Base-by-base conservation (phyloP, 371 early-diverging fungal species). In the Apophysomyces variabilis region DNA sequence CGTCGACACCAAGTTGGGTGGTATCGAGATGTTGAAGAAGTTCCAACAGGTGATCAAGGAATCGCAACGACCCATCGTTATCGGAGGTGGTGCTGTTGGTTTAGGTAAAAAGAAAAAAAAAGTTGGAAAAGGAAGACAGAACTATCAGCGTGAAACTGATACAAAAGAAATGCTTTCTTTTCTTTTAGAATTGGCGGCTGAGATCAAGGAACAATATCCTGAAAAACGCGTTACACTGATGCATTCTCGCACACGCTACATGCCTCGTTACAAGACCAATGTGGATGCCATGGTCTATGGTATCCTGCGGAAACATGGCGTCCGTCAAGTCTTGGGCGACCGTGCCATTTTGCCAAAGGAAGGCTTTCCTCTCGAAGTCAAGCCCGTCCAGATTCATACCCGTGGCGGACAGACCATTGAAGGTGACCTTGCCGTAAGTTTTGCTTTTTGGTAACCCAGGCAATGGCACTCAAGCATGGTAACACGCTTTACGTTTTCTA, bases 41-140 rank as follows among this genome's bases (percentile, higher is more conserved):
- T 84, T 76, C 41, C 87, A 86, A 60, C 62, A 71, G 16, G 62
- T 76, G n/a, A 86, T 90, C 65, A 65, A 64, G 39, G 69, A 78
- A 64, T 66, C 87, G 32, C 66, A 79, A 58, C 74, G 72, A 36
- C 77, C 90, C 3, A 61, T 89, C 21, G 69, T 91, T 39, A 81
- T 87, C 54, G 91, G 91, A 57, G 91, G 81, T 14, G 91, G 91
- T 38, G 86, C 90, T 41, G 86, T 86, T n/a, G 91, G 91, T 11
- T 39, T 90, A 60, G 80, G 80, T 80, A 71, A 12, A 43, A 4
- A 14, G 3, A 5, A 14, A 14, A 14, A 36, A 13, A 50, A 0
- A 21, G 13, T 32, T 12, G 58, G 38, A 16, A 12, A 11, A n/a
- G 14, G 9, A 7, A 13, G 3, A 13, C 37, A 58, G 8, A 16